These are phyloP conservation scores for Darksidea phi DNA, from an alignment of 495 filamentous ascomycete species.

Conservation along the genomic window DNA sequence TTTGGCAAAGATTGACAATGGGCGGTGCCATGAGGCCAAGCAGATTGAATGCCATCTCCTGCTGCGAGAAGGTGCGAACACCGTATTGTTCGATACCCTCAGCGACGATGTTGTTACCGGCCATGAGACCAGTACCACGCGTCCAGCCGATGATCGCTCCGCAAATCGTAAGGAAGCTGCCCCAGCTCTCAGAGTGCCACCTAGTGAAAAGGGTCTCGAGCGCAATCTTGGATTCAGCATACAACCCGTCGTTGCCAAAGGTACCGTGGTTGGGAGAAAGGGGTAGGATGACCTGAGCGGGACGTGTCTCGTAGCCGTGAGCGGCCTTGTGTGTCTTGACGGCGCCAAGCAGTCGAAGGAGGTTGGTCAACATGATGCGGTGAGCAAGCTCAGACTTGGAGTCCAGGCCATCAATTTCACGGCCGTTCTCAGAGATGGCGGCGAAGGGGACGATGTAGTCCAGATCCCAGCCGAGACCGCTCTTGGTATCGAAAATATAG, in stretches of 20 bases:
- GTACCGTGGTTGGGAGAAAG: slow-evolving; percentile 98
- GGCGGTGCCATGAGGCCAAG: slow-evolving; percentile 93
- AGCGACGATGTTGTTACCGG: slow-evolving; percentile 95
- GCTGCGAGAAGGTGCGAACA: slow-evolving; percentile 97
- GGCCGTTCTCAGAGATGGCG: slow-evolving; percentile 94
- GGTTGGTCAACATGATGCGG: slow-evolving; percentile 98
- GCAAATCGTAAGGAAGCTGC: slow-evolving; percentile 96
- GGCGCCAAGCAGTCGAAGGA: slow-evolving; percentile 82
- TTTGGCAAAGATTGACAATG: slow-evolving; percentile 93
- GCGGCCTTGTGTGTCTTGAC: slow-evolving; percentile 87
- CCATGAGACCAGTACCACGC: slow-evolving; percentile 96
- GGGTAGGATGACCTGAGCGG: slow-evolving; percentile 93
- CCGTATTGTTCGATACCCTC: slow-evolving; percentile 95
- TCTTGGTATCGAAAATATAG: slow-evolving; percentile 97
- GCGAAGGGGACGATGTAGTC: slow-evolving; percentile 97
- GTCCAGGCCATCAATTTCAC: slow-evolving; percentile 96
- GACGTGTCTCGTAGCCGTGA: slow-evolving; percentile 87
- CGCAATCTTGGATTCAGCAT: slow-evolving; percentile 96
- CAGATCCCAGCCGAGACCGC: slow-evolving; percentile 94
- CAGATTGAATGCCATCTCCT: slow-evolving; percentile 99
- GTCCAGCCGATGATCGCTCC: slow-evolving; percentile 99
- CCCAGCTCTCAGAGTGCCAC: slow-evolving; percentile 98
- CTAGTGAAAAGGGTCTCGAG: slow-evolving; percentile 98
- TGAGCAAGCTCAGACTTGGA: slow-evolving; percentile 98
- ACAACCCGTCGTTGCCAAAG: slow-evolving; percentile 96